Percentiles rank a stretch among this genome's conserved stretches.
phyloP scores from a whole-genome alignment of 2,329 filamentous ascomycete genomes.

The Chaetomiaceae sp. region DNA sequence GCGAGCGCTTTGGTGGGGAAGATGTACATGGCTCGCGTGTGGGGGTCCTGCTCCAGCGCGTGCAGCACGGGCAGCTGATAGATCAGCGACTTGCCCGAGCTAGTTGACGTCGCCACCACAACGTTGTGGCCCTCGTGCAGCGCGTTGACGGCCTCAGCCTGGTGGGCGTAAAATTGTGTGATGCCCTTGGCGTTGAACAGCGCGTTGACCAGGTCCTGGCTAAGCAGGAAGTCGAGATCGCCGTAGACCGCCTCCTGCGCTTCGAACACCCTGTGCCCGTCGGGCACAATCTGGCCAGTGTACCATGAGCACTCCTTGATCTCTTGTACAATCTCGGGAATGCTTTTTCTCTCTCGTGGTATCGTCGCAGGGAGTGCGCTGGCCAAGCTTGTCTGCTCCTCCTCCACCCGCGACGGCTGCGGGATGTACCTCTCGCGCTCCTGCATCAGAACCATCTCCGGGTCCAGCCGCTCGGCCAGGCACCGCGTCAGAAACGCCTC shows the following conservation, averaged over 20 bases:
- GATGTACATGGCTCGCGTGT: slow-evolving; percentile 89
- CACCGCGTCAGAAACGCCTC: slow-evolving; percentile 73
- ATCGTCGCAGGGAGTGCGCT: slow-evolving; percentile 61
- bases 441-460: slow-evolving; percentile 57
- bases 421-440: slow-evolving; percentile 57
- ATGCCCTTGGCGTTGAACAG: slow-evolving; percentile 89
- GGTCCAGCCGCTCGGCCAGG: slow-evolving; percentile 56
- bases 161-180: slow-evolving; percentile 80
- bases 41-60: slow-evolving; percentile 69
- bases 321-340: slow-evolving; percentile 79
- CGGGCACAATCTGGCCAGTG: slow-evolving; percentile 82
- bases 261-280: slow-evolving; percentile 87
- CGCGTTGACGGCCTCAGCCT: slow-evolving; percentile 87
- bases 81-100: slow-evolving; percentile 95
- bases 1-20: slow-evolving; percentile 96
- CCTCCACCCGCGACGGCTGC: slow-evolving; percentile 32
- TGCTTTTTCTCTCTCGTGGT: slow-evolving; percentile 69
- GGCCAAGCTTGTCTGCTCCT: slow-evolving; percentile 19
- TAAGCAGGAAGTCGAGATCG: slow-evolving; percentile 77
- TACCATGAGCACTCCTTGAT: slow-evolving; percentile 84
- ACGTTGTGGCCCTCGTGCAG: slow-evolving; percentile 77
- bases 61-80: slow-evolving; percentile 92
- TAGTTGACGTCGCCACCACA: slow-evolving; percentile 90
- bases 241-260: slow-evolving; percentile 76
- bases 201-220: slow-evolving; percentile 90